A percentile compares a stretch with the other conserved stretches of the same genome.
phyloP scores from a whole-genome alignment of 306 rosid genomes.

The Glycine tomentella region DNA sequence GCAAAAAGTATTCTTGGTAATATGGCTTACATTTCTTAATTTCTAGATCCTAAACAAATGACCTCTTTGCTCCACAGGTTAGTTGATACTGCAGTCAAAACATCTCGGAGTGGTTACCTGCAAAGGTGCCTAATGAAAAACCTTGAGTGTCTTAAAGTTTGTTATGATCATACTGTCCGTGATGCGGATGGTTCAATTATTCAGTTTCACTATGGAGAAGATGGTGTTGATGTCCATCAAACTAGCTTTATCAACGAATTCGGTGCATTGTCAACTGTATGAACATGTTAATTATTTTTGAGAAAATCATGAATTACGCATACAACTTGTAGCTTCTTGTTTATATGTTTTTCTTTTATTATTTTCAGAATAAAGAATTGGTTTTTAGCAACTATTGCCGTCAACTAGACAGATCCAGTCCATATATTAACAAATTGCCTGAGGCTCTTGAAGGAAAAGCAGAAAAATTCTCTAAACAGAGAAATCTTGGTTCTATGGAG shows the following conservation, averaged over 20 bases:
- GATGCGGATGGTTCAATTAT: constrained; percentile 92
- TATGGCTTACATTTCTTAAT: constrained; percentile 24
- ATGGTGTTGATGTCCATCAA: constrained; percentile 95
- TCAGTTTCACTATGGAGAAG: constrained; percentile 93
- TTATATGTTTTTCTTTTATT: constrained; percentile 33
- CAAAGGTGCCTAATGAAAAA: constrained; percentile 95
- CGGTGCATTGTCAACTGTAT: constrained; percentile 74
- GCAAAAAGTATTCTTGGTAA: constrained; percentile 22
- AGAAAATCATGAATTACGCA: constrained; percentile 28
- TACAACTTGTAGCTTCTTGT: constrained; percentile 42
- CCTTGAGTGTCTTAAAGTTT: constrained; percentile 83
- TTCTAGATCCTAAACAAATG: constrained; percentile 32
- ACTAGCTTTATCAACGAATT: constrained; percentile 80
- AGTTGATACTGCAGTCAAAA: constrained; percentile 98
- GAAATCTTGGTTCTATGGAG: constrained; percentile 47
- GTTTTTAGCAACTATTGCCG: constrained; percentile 62
- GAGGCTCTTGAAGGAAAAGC: constrained; percentile 68
- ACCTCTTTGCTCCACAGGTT: constrained; percentile 59
- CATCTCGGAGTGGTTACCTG: constrained; percentile 97
- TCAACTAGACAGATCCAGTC: constrained; percentile 65
- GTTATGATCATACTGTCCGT: constrained; percentile 93
- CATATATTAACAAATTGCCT: constrained; percentile 76
- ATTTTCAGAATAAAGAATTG: constrained; percentile 84
- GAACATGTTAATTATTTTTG: constrained; percentile 46
- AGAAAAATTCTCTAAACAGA: constrained; percentile 53